Base-by-base conservation (phyloP, 1,284 basidiomycete species). In the Butyriboletus appendiculatus region DNA sequence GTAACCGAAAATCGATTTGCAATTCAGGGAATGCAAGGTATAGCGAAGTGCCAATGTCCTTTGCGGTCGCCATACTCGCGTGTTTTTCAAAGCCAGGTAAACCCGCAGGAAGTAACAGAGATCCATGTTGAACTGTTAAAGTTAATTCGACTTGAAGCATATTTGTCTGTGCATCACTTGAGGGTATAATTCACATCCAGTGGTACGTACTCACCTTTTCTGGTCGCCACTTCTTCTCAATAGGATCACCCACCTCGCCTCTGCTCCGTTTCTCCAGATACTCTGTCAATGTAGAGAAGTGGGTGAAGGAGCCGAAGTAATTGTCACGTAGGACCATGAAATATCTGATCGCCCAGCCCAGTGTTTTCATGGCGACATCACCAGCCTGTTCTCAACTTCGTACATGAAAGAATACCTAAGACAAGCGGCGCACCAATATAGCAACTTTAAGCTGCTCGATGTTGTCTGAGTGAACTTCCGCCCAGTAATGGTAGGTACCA, bases 281-380 rank as follows among this genome's bases (percentile, higher is more conserved):
- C 73, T 97, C 95, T 30, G 81, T 81, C 47, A 93, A 78, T 0
- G 92, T 96, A 8, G 86, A 86, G 65, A 94, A 97, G 62, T 95
- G 90, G 1, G 94, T 96, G 70, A 95, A 97, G 5, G 82, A 81
- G 18, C 95, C 95, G 53, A 96, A 86, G 70, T 97, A 97, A 69
- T 97, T 96, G 62, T 96, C 93, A 51, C 89, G 85, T 49, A 96
- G 66, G 44, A 89, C 85, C 84, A 98, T 90, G 61, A 95, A 78
- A 63, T 93, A 86, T 33, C 94, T 85, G 52, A 95, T 81, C 0
- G 86, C 86, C 93, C 94, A 96, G 18, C 94, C 94, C 45, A 94
- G 75, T 0, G 80, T 76, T 64, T 89, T 91, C 73, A 88, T 89
- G 5, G 81, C 75, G 22, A 89, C 71, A 32, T 84, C 76, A 16